Evolutionary conservation across 768 basidiomycete genomes (phyloP), one percentile per base, ranked within the genome.

Genomic region (Lactarius sanguifluus): DNA sequence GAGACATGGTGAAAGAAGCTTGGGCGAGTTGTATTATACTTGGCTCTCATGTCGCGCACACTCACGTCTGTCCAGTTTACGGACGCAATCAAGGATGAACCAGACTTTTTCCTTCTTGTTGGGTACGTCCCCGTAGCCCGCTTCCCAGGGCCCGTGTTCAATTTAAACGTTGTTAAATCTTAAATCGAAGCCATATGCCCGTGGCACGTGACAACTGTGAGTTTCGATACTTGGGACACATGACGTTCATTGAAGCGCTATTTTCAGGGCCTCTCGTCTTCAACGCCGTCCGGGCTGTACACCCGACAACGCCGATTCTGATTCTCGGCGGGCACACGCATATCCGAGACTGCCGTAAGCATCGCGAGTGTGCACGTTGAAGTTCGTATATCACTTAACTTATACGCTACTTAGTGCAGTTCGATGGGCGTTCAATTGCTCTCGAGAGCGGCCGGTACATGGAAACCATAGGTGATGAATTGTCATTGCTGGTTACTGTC

Each of bases 361-460:
- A 62, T 54, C n/a, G 2, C 34, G 18, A 23, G 8, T 28, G 28
- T 28, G 28, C 28, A 28, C 30, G 36, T 16, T 30, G 38, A 57
- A 38, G 57, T 10, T 18, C 9, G 34, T 43, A 57, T 2, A 25
- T 18, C 28, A 0, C 62, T 57, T 12, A 55, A 0, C 62, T 57
- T 12, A 55, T 52, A 5, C 55, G 28, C 15, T 57, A 34, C 8
- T 25, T 58, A 86, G 85, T 83, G 28, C 86, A 87, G 75, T 78
- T 86, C 25, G 93, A 94, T 75, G 83, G 82, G 4, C 82, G 88
- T n/a, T 87, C 88, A 0, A 92, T 94, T 80, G 81, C 88, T 2
- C 74, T 95, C 67, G 91, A 93, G 72, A 89, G 91, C 69, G 91
- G 95, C 20, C 81, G 92, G 28, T 96, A 96, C 74, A 91, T 96